Evolutionary conservation across 2,329 filamentous ascomycete species (phyloP), one percentile per base, ranked within the genome.

Genomic region (Cercospora sp.): DNA sequence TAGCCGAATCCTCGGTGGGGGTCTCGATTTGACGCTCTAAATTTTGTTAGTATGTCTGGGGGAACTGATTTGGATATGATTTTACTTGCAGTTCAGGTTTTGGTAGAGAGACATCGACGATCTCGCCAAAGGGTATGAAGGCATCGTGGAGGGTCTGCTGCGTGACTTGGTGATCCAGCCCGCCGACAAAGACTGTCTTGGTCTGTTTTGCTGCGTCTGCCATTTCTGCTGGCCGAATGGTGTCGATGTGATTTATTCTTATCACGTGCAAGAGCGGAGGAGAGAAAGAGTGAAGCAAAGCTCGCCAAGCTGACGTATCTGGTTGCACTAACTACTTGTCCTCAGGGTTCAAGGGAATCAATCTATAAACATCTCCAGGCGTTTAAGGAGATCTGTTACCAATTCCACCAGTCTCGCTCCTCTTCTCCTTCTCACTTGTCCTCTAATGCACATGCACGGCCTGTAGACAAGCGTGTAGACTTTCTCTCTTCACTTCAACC

Each of bases 111-210:
- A 99, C 90, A 78, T 97, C 93, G 72, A 91, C 89, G 70, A 99
- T 94, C 79, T 97, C 94, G 77, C 96, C 95, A 79, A 99, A 99
- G 0, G 96, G 95, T 66, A 99, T 87, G 82, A 99, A 99, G 65
- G 94, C 94, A 76, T 96, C 92, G 75, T 93, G 90, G 58, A 99
- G 84, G 69, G 90, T 91, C 69, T 88, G 86, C 42, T 85, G 83
- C 12, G 90, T 94, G 67, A 96, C 93, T 62, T 89, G 85, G 70
- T 90, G 88, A 73, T 95, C 90, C 61, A 99, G 87, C 33, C 94
- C 94, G 70, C 94, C 94, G 62, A 99, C 92, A 78, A 96, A 96
- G 70, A 99, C 86, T 10, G 95, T 99, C 81, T 97, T 97, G 51
- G 71, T 72, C 81, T 72, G 70, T 81, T 94, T 89, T 61, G 91